Evolutionary conservation across 2,329 filamentous ascomycete species (phyloP), one percentile per base, ranked within the genome.

Genomic region (Claviceps quebecensis): DNA sequence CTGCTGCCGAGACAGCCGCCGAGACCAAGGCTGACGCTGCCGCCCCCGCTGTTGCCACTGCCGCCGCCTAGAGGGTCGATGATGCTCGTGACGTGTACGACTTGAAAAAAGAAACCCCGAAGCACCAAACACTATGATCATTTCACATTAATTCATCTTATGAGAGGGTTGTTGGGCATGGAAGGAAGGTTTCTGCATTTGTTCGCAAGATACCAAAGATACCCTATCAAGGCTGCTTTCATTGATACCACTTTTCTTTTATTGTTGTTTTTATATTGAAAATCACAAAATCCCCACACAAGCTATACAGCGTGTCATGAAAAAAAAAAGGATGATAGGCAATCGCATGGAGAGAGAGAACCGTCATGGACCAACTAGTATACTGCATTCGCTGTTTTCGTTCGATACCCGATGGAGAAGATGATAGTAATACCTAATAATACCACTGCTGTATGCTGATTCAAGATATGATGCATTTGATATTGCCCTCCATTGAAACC

Each of bases 161-260:
- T 16, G 41, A 64, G 62, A 64, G 65, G 67, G 69, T 11, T 34
- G 69, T 68, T 68, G 62, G 70, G 71, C 67, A 70, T 67, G 72
- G 70, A 67, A 65, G 66, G 66, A 69, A 60, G 63, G 71, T 70
- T 49, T 73, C 69, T 76, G 74, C 73, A 76, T 77, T 75, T 76
- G 63, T 67, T 68, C 64, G 63, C 64, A 67, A 69, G 67, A 69
- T 69, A 69, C 67, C 70, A 69, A 52, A 74, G 72, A 75, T 75
- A 75, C 73, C 73, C 73, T 71, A 68, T 72, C 68, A 65, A 73
- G 68, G 72, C 69, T 73, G 70, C 67, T 68, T 69, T 68, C 63
- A 63, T 61, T 67, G 66, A 68, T 68, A 68, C 65, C 66, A 67
- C 58, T 66, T 45, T 67, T 57, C 57, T 65, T 63, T 57, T 60